phyloP scores from a whole-genome alignment of 2,329 filamentous ascomycete genomes.

The Hypoxylon sp. region DNA sequence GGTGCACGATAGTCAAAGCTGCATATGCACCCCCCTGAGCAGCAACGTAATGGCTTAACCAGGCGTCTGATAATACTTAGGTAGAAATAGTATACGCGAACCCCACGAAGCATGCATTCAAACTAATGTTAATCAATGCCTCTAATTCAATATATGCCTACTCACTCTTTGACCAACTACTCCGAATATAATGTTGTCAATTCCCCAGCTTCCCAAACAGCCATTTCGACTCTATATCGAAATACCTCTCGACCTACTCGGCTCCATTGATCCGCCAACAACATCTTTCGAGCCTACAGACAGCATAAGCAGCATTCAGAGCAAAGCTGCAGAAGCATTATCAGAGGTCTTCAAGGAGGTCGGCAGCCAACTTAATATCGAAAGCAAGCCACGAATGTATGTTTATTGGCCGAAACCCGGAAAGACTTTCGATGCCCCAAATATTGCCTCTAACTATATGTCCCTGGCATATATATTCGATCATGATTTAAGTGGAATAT shows the following conservation, averaged over 20 bases:
- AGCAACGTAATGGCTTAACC: background rate
- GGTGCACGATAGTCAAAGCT: conserved; percentile 1
- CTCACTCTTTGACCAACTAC: background rate
- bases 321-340: background rate
- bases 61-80: background rate
- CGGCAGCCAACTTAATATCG: background rate
- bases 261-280: background rate
- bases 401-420: conserved; percentile 6
- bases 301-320: background rate
- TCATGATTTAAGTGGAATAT: background rate
- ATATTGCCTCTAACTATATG: background rate
- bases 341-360: background rate
- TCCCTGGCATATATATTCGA: conserved; percentile 5
- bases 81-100: background rate
- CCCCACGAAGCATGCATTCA: background rate
- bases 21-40: conserved; percentile 7
- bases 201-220: background rate
- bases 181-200: background rate
- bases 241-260: background rate
- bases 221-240: background rate
- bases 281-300: conserved; percentile 3
- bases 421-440: background rate
- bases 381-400: background rate
- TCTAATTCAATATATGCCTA: no score
- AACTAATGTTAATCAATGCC: background rate